These are phyloP conservation scores for Aspergillus incahuasiensis DNA, from an alignment of 495 filamentous ascomycete genomes.

Conservation along the genomic window DNA sequence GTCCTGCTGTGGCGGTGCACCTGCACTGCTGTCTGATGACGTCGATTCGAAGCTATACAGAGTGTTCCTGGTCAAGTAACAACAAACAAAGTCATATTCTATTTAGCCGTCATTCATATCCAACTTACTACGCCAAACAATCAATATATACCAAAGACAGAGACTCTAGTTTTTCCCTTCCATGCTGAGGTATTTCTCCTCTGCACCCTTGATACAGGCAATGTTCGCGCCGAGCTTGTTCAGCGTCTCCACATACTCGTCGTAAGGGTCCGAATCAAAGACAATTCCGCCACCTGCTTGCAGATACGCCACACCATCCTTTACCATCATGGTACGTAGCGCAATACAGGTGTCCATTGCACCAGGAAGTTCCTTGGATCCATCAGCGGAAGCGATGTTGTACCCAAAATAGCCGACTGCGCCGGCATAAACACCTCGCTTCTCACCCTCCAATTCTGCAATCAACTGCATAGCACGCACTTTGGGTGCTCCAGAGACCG, in stretches of 20 bases:
- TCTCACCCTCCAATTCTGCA: slow-evolving; percentile 87
- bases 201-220: slow-evolving; percentile 77
- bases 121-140: not conserved
- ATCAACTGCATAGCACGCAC: slow-evolving; percentile 96
- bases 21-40: not conserved
- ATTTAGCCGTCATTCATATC: slow-evolving; percentile 1
- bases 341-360: slow-evolving; percentile 99
- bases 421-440: slow-evolving; percentile 93
- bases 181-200: slow-evolving; percentile 62
- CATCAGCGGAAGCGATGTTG: slow-evolving; percentile 36
- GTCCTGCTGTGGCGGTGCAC: slow-evolving; percentile 1
- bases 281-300: slow-evolving; percentile 98
- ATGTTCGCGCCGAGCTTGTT: slow-evolving; percentile 92
- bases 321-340: slow-evolving; percentile 92
- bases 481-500: slow-evolving; percentile 91
- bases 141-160: not conserved
- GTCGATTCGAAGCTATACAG: slow-evolving; percentile 5
- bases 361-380: slow-evolving; percentile 53
- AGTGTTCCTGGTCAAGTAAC: not conserved
- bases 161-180: slow-evolving; percentile 24
- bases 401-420: slow-evolving; percentile 77
- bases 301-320: slow-evolving; percentile 85
- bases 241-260: slow-evolving; percentile 95
- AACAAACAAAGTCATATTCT: not conserved
- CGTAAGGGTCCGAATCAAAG: slow-evolving; percentile 88